These are phyloP conservation scores for Microcyclospora tardicrescens DNA, from an alignment of 2,329 filamentous ascomycete species.

Conservation along the genomic window DNA sequence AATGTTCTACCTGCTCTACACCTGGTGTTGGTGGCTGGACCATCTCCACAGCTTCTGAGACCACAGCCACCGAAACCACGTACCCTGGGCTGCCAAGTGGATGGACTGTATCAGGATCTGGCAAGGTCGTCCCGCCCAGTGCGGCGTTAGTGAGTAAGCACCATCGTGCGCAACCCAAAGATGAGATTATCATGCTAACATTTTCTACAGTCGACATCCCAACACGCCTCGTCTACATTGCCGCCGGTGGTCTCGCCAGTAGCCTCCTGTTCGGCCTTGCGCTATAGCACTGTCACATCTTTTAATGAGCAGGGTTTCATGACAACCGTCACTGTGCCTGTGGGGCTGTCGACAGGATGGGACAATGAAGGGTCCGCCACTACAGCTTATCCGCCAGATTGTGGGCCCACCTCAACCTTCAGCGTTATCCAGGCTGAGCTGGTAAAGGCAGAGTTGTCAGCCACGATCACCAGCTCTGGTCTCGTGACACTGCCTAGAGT, in stretches of 20 bases:
- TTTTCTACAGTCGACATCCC: constrained; percentile 37
- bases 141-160: constrained; percentile 54
- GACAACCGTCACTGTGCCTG: constrained; percentile 31
- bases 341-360: constrained; percentile 30
- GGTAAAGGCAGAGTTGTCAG: no score
- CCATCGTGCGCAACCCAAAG: constrained; percentile 4
- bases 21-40: constrained; percentile 23
- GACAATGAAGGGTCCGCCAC: constrained; percentile 35
- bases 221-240: constrained; percentile 39
- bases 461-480: no score
- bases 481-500: no score
- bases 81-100: constrained; percentile 56
- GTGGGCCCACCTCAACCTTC: background rate
- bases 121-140: constrained; percentile 64
- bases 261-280: constrained; percentile 30
- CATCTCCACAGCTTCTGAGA: constrained; percentile 27
- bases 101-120: constrained; percentile 60
- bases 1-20: constrained; percentile 8
- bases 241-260: constrained; percentile 31
- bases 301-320: constrained; percentile 39
- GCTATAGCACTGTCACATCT: constrained; percentile 33
- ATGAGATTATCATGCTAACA: constrained; percentile 18
- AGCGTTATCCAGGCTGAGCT: no score
- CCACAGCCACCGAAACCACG: constrained; percentile 29
- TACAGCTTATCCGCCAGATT: constrained; percentile 19